Base-by-base conservation (phyloP, 169 alveolate species). In the Eimeria acervulina region DNA sequence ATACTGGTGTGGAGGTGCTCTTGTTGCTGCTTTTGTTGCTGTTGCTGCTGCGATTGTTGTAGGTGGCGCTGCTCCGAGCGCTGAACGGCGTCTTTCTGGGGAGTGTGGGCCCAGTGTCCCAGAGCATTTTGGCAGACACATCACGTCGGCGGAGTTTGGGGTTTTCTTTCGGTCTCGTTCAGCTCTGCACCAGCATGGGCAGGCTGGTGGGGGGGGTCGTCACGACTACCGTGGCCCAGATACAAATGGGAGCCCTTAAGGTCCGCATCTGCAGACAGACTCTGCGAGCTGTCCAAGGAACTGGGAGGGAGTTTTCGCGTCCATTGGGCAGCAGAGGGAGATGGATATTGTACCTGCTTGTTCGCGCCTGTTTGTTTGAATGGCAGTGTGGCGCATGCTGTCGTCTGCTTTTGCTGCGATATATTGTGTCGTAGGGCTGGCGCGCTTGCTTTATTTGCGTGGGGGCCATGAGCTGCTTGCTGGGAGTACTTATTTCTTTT, bases 51-150 rank as follows among this genome's bases (percentile, higher is more conserved):
- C 0, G 0, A 21, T 61, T 26, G 36, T 31, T 66, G 26, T 97
- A 97, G 90, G 97, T 98, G 2, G 70, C 97, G 78, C 84, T 97
- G 66, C 97, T 98, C 36, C 97, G 99, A 81, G 98, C 98, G 28
- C 90, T 98, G 59, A 98, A 98, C 72, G 99, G 99, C 44, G 97
- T 97, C 61, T 97, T 97, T 21, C 90, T 98, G 84, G 99, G 98
- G n/a, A 96, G 98, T 95, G 98, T 98, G 38, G 98, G 98, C 23
- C 99, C 99, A 15, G 87, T 97, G 8, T 97, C 98, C 66, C 99
- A 98, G 92, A 97, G 98, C 74, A 97, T 98, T 36, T 93, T 98
- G 95, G 98, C 98, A 15, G 98, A 98, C 94, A 97, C 98, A 19
- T 96, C 97, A 31, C 95, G 96, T 83, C 96, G 97, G 55, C 96